Base-by-base conservation (phyloP, 2,329 filamentous ascomycete species). In the Colletotrichum sublineola region DNA sequence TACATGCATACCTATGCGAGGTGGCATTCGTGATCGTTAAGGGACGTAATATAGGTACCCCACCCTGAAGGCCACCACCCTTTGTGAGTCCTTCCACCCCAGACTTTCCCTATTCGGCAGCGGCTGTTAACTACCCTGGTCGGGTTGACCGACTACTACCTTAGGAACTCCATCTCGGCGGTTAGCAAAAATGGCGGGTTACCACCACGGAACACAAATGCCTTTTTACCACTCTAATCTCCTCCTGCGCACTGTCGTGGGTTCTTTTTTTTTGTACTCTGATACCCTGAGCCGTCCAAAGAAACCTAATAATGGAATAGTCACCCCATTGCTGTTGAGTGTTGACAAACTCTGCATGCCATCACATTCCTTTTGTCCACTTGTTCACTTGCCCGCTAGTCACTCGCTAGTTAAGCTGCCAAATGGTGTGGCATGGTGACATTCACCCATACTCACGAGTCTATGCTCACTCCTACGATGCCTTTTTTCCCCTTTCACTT, bases 61-160 rank as follows among this genome's bases (percentile, higher is more conserved):
- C 42, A 44, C 42, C 15, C 42, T 42, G 40, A 42, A 42, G 40
- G 40, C 12, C 24, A 31, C 24, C 58, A 31, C 24, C 58, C 42
- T 48, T 48, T 42, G 24, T 8, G 38, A 42, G 18, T 44, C 14
- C 56, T 9, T 11, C 38, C 38, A 40, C 29, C 18, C 14, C 14
- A n/a, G 38, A 62, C 58, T 62, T 61, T 62, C 31, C 58, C 46
- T 15, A 48, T 48, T 38, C 18, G 46, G 58, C 58, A 62, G 58
- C 14, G 36, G 31, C 8, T 46, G 44, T 20, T 14, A 33, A 18
- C 18, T 8, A 8, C 42, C 24, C 57, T 40, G 11, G 31, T 62
- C 42, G 18, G 42, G 24, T 29, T 18, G 12, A 31, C 8, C 12
- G 29, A 53, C 50, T 53, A 36, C 58, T n/a, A 8, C 40, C 40